A percentile compares a stretch with the other conserved stretches of the same genome.
These are phyloP conservation scores for Thielaviopsis punctulata DNA, from an alignment of 2,329 filamentous ascomycete genomes.

Conservation along the genomic window DNA sequence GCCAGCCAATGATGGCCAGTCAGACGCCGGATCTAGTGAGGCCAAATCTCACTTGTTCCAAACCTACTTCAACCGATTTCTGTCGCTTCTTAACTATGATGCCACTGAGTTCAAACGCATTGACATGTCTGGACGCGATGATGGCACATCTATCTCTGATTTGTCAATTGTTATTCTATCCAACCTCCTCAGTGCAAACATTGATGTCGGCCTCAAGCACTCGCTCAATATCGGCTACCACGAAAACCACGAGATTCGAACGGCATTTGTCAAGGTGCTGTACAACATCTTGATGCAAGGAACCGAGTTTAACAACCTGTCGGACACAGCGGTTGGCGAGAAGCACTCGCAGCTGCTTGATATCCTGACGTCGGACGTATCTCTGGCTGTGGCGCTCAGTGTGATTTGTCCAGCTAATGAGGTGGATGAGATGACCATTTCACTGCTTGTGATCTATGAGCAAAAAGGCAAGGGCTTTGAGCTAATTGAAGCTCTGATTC, in stretches of 20 bases:
- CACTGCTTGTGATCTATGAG: slow-evolving; percentile 53
- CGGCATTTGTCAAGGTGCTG: slow-evolving; percentile 51
- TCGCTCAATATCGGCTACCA: slow-evolving; percentile 55
- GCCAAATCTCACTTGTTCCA: slow-evolving; percentile 56
- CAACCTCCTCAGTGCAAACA: slow-evolving; percentile 52
- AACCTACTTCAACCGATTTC: slow-evolving; percentile 52
- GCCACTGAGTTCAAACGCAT: slow-evolving; percentile 13
- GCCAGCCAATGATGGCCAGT: slow-evolving; percentile 41
- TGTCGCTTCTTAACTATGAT: slow-evolving; percentile 47
- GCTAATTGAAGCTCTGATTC: slow-evolving; percentile 47
- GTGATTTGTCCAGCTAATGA: slow-evolving; percentile 49
- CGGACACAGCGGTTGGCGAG: slow-evolving; percentile 48
- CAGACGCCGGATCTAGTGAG: slow-evolving; percentile 48
- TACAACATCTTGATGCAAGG: slow-evolving; percentile 57
- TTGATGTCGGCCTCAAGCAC: slow-evolving; percentile 54
- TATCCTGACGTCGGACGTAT: slow-evolving; percentile 44
- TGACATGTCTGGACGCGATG: slow-evolving; percentile 27
- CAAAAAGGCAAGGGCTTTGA: slow-evolving; percentile 45
- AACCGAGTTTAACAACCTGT: slow-evolving; percentile 52
- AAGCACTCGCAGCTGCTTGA: slow-evolving; percentile 50
- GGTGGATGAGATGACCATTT: slow-evolving; percentile 51
- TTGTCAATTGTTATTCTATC: slow-evolving; percentile 50
- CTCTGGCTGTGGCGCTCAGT: slow-evolving; percentile 45
- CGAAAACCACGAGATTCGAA: slow-evolving; percentile 51
- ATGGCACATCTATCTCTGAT: slow-evolving; percentile 38